Evolutionary conservation across 352 stramenopile species (phyloP).

Genomic region (Bremia lactucae): DNA sequence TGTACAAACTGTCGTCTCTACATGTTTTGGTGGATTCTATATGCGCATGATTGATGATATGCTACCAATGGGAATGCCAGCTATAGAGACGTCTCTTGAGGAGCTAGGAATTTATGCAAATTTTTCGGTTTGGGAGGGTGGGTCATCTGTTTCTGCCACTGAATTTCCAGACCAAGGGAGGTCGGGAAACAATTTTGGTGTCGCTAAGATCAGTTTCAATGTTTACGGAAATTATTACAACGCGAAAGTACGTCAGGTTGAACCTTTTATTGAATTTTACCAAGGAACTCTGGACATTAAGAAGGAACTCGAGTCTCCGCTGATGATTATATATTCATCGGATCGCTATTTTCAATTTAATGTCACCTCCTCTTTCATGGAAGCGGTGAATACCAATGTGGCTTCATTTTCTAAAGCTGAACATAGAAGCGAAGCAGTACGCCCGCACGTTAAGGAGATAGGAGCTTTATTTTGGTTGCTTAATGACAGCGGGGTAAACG

Average conservation of each 20-base stretch:
- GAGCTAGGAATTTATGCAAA: slow-evolving; percentile 69
- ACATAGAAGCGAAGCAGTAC: slow-evolving; percentile 26
- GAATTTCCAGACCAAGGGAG: slow-evolving; percentile 35
- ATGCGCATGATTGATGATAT: slow-evolving; percentile 79
- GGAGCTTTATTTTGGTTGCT: slow-evolving; percentile 77
- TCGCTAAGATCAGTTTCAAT: slow-evolving; percentile 68
- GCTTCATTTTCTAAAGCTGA: slow-evolving; percentile 61
- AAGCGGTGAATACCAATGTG: slow-evolving; percentile 57
- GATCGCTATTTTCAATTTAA: slow-evolving; percentile 83
- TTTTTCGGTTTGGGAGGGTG: slow-evolving; percentile 60
- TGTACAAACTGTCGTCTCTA: slow-evolving; percentile 66
- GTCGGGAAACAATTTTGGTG: slow-evolving; percentile 53
- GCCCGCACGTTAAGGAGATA: slow-evolving; percentile 76
- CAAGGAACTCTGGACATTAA: slow-evolving; percentile 62
- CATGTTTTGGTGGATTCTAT: slow-evolving; percentile 82
- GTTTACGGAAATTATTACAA: slow-evolving; percentile 88
- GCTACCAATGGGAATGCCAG: slow-evolving; percentile 54
- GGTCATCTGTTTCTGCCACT: slow-evolving; percentile 9
- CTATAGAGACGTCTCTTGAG: slow-evolving; percentile 70
- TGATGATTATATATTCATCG: slow-evolving; percentile 66
- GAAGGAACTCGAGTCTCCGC: slow-evolving; percentile 56
- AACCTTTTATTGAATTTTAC: slow-evolving; percentile 84
- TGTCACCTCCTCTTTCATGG: slow-evolving; percentile 75
- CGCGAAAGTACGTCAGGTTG: slow-evolving; percentile 49
- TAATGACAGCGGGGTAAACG: slow-evolving; percentile 68